Conservation (phyloP, 2,329 filamentous ascomycete species). For the Fusarium sp. region DNA sequence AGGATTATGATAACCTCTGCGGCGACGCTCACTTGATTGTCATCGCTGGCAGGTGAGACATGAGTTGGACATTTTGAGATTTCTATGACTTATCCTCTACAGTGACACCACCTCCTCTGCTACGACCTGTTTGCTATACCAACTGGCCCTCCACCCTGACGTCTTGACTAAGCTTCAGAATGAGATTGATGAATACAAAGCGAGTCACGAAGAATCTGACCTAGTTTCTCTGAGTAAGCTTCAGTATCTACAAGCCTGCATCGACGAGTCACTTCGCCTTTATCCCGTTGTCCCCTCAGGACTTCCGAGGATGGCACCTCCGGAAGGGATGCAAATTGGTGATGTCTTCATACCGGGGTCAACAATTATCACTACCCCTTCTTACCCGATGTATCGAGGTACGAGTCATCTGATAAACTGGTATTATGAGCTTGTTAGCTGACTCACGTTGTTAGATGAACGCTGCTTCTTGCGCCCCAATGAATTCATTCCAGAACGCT, state of each 20-base stretch:
- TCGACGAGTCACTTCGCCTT: slow-evolving; percentile 37
- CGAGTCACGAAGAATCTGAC: background rate
- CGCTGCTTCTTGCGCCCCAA: slow-evolving; percentile 21
- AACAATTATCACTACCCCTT: background rate
- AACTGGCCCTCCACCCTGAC: background rate
- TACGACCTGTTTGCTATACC: slow-evolving; percentile 16
- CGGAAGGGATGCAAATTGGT: slow-evolving; percentile 7
- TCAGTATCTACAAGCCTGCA: slow-evolving; percentile 37
- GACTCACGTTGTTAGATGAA: slow-evolving; percentile 3
- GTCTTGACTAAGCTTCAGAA: background rate
- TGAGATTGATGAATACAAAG: slow-evolving; percentile 30
- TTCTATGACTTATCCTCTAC: fast-evolving
- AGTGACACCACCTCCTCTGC: slow-evolving; percentile 38
- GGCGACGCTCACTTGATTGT: slow-evolving; percentile 7
- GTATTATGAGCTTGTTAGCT: fast-evolving
- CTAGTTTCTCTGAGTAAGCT: slow-evolving; percentile 7
- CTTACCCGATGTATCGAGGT: slow-evolving; percentile 31
- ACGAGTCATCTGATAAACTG: background rate
- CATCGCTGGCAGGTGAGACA: slow-evolving; percentile 12
- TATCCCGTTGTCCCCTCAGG: slow-evolving; percentile 28
- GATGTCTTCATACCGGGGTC: slow-evolving; percentile 21
- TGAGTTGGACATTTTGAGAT: fast-evolving
- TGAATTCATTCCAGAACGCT: slow-evolving; percentile 37
- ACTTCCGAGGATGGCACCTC: slow-evolving; percentile 16
- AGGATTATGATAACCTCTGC: background rate